A percentile compares a stretch with the other conserved stretches of the same genome.
Conservation (phyloP, 2,329 filamentous ascomycete species). For the Fusarium sp. region DNA sequence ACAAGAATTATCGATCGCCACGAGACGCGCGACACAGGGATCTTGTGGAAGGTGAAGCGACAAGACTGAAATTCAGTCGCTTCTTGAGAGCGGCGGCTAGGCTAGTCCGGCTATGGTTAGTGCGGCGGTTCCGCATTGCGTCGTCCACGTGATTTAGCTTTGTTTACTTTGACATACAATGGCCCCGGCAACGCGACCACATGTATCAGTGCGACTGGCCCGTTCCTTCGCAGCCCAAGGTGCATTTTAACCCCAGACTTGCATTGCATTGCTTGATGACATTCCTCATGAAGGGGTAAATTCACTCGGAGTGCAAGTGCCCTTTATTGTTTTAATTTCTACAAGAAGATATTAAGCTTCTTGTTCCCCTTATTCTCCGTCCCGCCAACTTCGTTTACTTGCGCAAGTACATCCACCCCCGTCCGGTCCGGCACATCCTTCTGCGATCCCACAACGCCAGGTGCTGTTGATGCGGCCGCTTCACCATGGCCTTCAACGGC, state of each 20-base stretch:
- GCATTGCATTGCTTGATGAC: constrained; percentile 42
- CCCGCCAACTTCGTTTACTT: constrained; percentile 42
- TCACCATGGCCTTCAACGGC: constrained; percentile 51
- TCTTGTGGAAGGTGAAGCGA: constrained; percentile 4
- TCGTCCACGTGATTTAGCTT: constrained; percentile 40
- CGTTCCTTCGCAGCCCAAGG: constrained; percentile 23
- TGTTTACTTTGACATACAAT: constrained; percentile 43
- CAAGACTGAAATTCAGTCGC: constrained; percentile 12
- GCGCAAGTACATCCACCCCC: constrained; percentile 23
- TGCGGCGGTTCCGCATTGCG: not conserved
- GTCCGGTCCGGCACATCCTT: constrained; percentile 14
- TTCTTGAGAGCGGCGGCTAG: constrained; percentile 22
- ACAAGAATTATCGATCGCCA: not conserved
- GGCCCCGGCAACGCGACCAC: constrained; percentile 45
- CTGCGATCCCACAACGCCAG: constrained; percentile 32
- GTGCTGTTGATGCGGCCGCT: constrained; percentile 43
- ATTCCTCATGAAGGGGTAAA: constrained; percentile 42
- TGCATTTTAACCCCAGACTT: constrained; percentile 26
- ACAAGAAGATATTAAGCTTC: constrained; percentile 2
- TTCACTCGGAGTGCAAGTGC: constrained; percentile 37
- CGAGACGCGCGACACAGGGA: constrained; percentile 19
- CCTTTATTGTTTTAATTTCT: constrained; percentile 38
- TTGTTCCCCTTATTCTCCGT: constrained; percentile 10
- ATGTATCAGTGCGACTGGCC: constrained; percentile 36
- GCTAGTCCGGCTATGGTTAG: constrained; percentile 33